Conservation (phyloP, 2,329 filamentous ascomycete genomes). For the Lecanicillium sp. region DNA sequence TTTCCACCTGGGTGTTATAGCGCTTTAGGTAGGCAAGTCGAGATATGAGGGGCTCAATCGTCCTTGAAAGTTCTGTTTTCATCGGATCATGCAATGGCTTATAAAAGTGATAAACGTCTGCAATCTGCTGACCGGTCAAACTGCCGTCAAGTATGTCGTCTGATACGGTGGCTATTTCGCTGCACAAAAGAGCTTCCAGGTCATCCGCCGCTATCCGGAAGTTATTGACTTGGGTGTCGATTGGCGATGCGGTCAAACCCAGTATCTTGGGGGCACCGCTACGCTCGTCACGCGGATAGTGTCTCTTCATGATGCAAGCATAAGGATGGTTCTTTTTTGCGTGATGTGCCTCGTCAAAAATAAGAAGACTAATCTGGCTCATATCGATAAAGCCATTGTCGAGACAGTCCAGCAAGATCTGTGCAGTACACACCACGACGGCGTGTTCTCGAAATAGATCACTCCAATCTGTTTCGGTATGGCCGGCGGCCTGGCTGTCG, state of each 20-base stretch:
- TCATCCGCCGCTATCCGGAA: constrained; percentile 61
- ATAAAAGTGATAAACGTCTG: constrained; percentile 44
- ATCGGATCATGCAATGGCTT: constrained; percentile 32
- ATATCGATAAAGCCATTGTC: constrained; percentile 74
- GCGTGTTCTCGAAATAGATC: constrained; percentile 56
- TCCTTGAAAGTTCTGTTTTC: constrained; percentile 54
- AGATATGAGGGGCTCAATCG: constrained; percentile 39
- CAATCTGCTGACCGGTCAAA: constrained; percentile 23
- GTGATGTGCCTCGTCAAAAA: constrained; percentile 96
- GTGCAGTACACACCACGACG: constrained; percentile 88
- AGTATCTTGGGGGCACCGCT: constrained; percentile 67
- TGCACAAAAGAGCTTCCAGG: constrained; percentile 70
- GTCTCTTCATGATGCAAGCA: constrained; percentile 81
- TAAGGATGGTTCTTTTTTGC: constrained; percentile 92
- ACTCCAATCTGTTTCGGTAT: constrained; percentile 40
- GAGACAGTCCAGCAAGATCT: constrained; percentile 73
- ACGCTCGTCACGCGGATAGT: constrained; percentile 52
- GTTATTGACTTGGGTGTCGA: constrained; percentile 68
- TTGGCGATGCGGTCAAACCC: constrained; percentile 94
- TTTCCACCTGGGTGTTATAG: constrained; percentile 47
- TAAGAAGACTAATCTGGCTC: constrained; percentile 75
- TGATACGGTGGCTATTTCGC: constrained; percentile 69
- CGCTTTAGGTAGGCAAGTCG: constrained; percentile 40
- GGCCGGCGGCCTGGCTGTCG: constrained; percentile 43
- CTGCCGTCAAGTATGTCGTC: constrained; percentile 25